Evolutionary conservation across 2,329 filamentous ascomycete species (phyloP).

Genomic region (Colletotrichum sp.): DNA sequence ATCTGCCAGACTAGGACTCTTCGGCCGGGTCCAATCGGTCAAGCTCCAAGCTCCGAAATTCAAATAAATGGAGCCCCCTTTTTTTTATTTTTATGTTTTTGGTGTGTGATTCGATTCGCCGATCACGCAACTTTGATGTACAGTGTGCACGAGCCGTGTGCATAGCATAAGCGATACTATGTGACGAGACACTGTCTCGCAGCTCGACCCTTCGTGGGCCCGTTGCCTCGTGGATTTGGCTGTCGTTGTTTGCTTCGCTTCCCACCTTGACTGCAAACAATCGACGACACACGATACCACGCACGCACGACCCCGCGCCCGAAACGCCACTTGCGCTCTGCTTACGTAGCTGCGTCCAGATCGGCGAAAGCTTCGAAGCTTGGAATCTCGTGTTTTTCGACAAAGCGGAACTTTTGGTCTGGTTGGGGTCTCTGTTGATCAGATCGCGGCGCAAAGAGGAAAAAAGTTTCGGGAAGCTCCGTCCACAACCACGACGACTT

Average conservation of each 20-base stretch:
- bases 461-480: not conserved
- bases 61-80: not conserved
- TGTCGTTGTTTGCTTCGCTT: not conserved
- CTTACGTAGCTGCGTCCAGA: not conserved
- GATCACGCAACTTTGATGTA: not conserved
- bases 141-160: not conserved
- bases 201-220: not conserved
- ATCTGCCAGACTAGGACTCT: not conserved
- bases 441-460: not conserved
- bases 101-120: not conserved
- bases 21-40: not conserved
- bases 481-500: not conserved
- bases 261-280: not conserved
- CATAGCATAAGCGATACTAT: not conserved
- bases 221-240: not conserved
- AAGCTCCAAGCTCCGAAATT: not conserved
- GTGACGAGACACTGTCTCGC: slow-evolving; percentile 6
- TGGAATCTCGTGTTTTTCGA: not conserved
- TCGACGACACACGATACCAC: not conserved
- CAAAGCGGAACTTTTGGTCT: not conserved
- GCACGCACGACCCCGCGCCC: not conserved
- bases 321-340: not conserved
- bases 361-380: not conserved
- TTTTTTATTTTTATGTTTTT: not conserved
- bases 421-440: not conserved